phyloP scores from a whole-genome alignment of 2,329 filamentous ascomycete species.

The Rutstroemia sp. region DNA sequence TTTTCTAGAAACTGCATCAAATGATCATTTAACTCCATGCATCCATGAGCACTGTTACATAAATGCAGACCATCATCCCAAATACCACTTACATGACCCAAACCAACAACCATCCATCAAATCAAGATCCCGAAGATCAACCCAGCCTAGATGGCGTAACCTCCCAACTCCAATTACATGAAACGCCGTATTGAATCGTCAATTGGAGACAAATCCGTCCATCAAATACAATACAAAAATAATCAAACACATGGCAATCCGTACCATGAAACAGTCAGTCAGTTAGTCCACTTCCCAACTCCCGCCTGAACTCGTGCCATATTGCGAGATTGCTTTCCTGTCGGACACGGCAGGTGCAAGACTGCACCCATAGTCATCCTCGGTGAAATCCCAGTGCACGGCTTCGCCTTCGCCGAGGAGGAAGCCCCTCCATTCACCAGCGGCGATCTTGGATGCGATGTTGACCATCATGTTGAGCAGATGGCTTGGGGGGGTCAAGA shows the following conservation, averaged over 20 bases:
- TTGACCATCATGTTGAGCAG: conserved; percentile 72
- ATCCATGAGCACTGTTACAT: background rate
- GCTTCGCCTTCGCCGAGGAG: conserved; percentile 46
- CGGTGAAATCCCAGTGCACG: conserved; percentile 51
- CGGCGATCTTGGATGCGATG: conserved; percentile 69
- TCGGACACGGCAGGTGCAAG: conserved; percentile 10
- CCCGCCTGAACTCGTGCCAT: conserved; percentile 4
- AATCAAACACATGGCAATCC: background rate
- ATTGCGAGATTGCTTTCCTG: background rate
- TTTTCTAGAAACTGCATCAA: too few relatives aligned
- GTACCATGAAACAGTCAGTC: background rate
- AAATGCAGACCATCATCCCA: background rate
- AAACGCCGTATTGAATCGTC: background rate
- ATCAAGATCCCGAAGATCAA: background rate
- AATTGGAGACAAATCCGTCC: background rate
- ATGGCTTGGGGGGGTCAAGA: conserved; percentile 74
- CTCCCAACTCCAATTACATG: background rate
- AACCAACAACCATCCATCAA: background rate
- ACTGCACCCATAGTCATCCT: conserved; percentile 42
- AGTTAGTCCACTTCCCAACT: conserved; percentile 21
- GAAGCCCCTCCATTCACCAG: conserved; percentile 54
- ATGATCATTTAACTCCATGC: background rate
- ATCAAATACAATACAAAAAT: background rate
- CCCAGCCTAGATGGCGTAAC: too few relatives aligned
- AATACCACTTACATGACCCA: background rate